Base-by-base conservation (phyloP, 139 green algal genomes). In the Chloropicon primus region DNA sequence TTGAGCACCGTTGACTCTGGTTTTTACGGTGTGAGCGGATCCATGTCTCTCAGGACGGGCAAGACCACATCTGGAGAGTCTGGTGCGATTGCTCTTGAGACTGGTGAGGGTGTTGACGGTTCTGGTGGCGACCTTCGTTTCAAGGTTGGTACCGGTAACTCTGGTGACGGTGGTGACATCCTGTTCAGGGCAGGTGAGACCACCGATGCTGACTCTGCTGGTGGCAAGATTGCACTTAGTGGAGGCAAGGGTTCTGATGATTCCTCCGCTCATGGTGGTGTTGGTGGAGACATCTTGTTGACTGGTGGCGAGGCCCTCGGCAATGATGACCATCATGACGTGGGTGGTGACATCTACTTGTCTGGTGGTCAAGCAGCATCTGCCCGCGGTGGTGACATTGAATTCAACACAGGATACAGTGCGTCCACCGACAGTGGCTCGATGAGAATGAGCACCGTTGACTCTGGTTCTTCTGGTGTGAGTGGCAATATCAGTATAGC, bases 281-380 rank as follows among this genome's bases (percentile, higher is more conserved):
- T 5, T n/a, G 79, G 74, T 26, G 79, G 79, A 17, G 27, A 21
- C 53, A 72, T 83, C 54, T 74, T 27, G 17, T n/a, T 83, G 41
- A 62, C 41, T 62, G 41, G 41, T 62, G 41, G 41, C 17, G 41
- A 5, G 41, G 41, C 41, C 22, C 22, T 25, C 1, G 79, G 71
- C 2, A 74, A 54, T 21, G 17, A 76, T 2, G 74, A 75, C 27
- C 26, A 62, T 41, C 72, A 26, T 22, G 79, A 75, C 41, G 71
- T 26, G 2, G 79, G 53, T 81, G 78, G 78, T 74, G 72, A 28
- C 21, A n/a, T 81, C 23, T 22, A 72, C 2, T 72, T 79, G 26
- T 10, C 26, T 53, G 76, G 22, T 25, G 76, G 27, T 17, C 5
- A 5, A 27, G 53, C 25, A 3, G 2, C 24, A 1, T 17, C 5